Percentiles rank a stretch among this genome's conserved stretches.
Conservation (phyloP, 257 asterid genomes). For the Solanum sejunctum region DNA sequence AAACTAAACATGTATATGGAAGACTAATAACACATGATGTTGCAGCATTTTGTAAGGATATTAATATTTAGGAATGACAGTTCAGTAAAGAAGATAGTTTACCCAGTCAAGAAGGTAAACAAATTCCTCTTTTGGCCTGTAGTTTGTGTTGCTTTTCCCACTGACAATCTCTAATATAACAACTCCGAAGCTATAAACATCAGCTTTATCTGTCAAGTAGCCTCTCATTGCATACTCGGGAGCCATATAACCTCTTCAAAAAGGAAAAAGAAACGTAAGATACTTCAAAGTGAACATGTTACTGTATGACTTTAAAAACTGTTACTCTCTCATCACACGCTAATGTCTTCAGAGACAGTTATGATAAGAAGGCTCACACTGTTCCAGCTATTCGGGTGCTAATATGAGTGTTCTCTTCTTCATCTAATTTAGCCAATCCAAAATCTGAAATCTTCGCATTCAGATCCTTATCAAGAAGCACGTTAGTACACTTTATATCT, state of each 20-base stretch:
- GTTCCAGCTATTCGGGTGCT: conserved; percentile 45
- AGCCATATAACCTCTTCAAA: conserved; percentile 35
- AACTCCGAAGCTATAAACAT: conserved; percentile 35
- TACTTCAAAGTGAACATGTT: not conserved
- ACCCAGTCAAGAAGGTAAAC: conserved; percentile 47
- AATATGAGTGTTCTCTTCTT: conserved; percentile 38
- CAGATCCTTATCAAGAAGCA: conserved; percentile 30
- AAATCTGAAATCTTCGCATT: conserved; percentile 37
- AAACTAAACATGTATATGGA: not conserved
- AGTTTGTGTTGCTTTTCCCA: conserved; percentile 37
- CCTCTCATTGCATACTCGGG: conserved; percentile 47
- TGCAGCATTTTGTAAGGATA: not conserved
- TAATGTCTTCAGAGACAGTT: not conserved
- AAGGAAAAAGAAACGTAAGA: not conserved
- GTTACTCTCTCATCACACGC: not conserved
- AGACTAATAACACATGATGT: not conserved
- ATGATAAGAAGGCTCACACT: conserved; percentile 10
- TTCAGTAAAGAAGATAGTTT: not conserved
- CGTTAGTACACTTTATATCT: conserved; percentile 34
- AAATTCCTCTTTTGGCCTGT: conserved; percentile 40
- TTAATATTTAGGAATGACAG: not conserved
- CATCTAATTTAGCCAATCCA: conserved; percentile 38
- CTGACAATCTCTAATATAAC: conserved; percentile 37
- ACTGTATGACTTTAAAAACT: not conserved
- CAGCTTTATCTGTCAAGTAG: conserved; percentile 39